Evolutionary conservation across 495 filamentous ascomycete genomes (phyloP), one percentile per base, ranked within the genome.

Genomic region (Poronia punctata): DNA sequence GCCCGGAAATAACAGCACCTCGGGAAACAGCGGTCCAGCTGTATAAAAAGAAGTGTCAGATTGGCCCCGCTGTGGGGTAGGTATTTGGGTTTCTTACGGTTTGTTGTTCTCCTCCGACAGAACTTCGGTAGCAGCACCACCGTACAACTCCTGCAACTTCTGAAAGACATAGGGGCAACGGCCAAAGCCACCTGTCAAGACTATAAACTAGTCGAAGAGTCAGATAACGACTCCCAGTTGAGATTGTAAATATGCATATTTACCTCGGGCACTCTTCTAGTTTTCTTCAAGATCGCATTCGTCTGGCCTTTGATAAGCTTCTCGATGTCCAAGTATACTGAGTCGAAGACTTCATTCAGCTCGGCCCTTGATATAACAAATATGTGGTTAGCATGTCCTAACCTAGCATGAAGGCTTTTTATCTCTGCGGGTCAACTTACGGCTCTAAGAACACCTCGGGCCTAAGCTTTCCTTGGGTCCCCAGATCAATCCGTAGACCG

Each of bases 191-290:
- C 38, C 38, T 7, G 3, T 32, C 8, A 40, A 32, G 18, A 32
- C 27, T 9, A 40, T 40, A 14, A 40, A 40, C 38, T 40, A 40
- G n/a, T n/a, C n/a, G n/a, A 31, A 10, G 28, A 5, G 9, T 3
- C 5, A 15, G 12, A 22, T 29, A 4, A 28, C 11, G 29, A 26
- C 2, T 9, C 15, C 6, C 17, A 23, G 15, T n/a, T 3, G 23
- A 12, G 15, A 18, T 20, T 14, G 10, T 15, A 10, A 20, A 14
- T 19, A 22, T 18, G 15, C 6, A 23, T 36, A 4, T 10, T n/a
- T 40, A 40, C 38, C 19, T 22, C 6, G 4, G 38, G 38, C 19
- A 22, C 1, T 0, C 24, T 17, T 24, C 27, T 15, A 5, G 27
- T 32, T 6, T 40, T 32, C 0, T n/a, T 24, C 4, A 17, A 1